Conservation (phyloP, 1,139 yeast genomes). For the Hyphopichia khmerensis region DNA sequence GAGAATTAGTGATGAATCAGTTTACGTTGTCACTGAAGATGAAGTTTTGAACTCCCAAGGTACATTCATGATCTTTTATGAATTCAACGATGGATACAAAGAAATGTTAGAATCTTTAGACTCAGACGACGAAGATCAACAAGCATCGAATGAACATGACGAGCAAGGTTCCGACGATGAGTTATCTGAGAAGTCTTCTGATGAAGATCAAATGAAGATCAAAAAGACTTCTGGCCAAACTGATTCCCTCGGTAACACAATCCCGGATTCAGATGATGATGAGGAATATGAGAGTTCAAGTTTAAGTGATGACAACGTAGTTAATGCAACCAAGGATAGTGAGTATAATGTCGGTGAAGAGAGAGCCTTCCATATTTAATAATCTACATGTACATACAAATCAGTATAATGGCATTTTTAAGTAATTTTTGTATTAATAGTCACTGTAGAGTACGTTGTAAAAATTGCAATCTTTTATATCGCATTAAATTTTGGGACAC, state of each 20-base stretch:
- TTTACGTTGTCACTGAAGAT: conserved; percentile 71
- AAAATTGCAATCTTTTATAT: too few species aligned
- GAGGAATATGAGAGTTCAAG: conserved; percentile 11
- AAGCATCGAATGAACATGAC: conserved; percentile 8
- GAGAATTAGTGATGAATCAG: conserved; percentile 90
- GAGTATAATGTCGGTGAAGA: conserved; percentile 18
- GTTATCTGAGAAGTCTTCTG: not conserved
- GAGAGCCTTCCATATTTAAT: conserved; percentile 22
- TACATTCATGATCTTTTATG: conserved; percentile 90
- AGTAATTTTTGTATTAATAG: not conserved
- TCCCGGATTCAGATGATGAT: conserved; percentile 7
- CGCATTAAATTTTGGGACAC: too few species aligned
- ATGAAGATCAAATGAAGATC: conserved; percentile 4
- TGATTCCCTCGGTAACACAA: not conserved
- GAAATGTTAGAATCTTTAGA: conserved; percentile 28
- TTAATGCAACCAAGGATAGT: conserved; percentile 14
- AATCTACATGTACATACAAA: too few species aligned
- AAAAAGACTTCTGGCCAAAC: not conserved
- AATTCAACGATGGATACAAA: conserved; percentile 43
- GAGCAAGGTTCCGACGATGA: conserved; percentile 10
- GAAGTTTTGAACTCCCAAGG: conserved; percentile 85
- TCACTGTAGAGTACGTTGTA: too few species aligned
- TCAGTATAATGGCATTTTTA: not conserved
- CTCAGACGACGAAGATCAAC: conserved; percentile 38
- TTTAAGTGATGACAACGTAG: conserved; percentile 17